phyloP scores from a whole-genome alignment of 805 yeast genomes.

The Candida saitoana region DNA sequence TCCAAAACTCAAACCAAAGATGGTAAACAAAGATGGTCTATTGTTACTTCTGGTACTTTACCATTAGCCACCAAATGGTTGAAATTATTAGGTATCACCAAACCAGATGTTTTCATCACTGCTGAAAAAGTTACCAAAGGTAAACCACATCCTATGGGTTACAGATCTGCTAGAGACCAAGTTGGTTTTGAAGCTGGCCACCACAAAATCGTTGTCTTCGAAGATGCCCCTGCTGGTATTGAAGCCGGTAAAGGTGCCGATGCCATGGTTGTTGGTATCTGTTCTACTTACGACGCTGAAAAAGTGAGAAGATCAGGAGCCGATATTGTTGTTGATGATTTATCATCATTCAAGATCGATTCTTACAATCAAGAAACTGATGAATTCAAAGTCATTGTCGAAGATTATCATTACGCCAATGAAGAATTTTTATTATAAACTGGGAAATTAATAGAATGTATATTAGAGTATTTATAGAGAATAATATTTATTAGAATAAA shows the following conservation, averaged over 20 bases:
- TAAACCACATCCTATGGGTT: conserved; percentile 86
- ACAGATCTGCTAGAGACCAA: conserved; percentile 52
- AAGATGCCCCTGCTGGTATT: conserved; percentile 88
- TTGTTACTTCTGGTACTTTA: conserved; percentile 80
- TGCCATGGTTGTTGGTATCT: conserved; percentile 77
- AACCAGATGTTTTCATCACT: conserved; percentile 75
- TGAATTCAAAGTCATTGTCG: conserved; percentile 39
- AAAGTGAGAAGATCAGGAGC: conserved; percentile 74
- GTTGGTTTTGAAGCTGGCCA: conserved; percentile 35
- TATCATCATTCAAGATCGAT: conserved; percentile 56
- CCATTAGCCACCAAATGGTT: conserved; percentile 80
- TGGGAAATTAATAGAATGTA: conserved; percentile 2
- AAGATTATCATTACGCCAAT: conserved; percentile 41
- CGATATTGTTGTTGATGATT: conserved; percentile 73
- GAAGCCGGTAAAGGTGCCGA: conserved; percentile 82
- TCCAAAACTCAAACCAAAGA: conserved; percentile 41
- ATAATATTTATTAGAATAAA: background rate
- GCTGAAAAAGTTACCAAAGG: conserved; percentile 78
- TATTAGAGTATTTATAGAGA: conserved; percentile 3
- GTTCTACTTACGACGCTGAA: conserved; percentile 71
- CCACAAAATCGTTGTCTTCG: conserved; percentile 62
- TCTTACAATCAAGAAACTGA: conserved; percentile 46
- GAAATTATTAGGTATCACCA: conserved; percentile 50
- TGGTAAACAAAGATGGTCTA: conserved; percentile 66
- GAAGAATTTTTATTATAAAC: conserved; percentile 32